Percentiles rank a stretch among this genome's conserved stretches.
These are phyloP conservation scores for Hortiboletus flavorubellus DNA, from an alignment of 768 basidiomycete species.

Conservation along the genomic window DNA sequence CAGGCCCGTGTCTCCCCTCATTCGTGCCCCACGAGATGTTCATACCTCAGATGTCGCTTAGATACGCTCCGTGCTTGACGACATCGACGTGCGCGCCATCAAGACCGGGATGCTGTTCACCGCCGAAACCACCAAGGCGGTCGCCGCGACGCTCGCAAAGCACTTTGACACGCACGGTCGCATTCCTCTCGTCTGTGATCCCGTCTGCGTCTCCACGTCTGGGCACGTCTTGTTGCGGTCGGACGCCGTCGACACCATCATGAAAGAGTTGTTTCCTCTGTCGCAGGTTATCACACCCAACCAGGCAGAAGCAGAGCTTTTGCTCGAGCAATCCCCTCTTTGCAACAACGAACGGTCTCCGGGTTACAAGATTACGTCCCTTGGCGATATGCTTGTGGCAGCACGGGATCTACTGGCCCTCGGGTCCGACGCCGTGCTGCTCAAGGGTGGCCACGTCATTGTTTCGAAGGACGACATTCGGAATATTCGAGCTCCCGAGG, in stretches of 20 bases:
- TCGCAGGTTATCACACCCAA: slow-evolving; percentile 81
- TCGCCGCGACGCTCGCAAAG: slow-evolving; percentile 48
- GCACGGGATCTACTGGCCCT: slow-evolving; percentile 45
- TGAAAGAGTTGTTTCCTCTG: slow-evolving; percentile 65
- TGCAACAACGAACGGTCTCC: slow-evolving; percentile 29
- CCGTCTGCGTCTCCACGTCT: slow-evolving; percentile 89
- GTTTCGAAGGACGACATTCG: slow-evolving; percentile 45
- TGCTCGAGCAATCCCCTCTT: slow-evolving; percentile 35
- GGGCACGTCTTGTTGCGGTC: slow-evolving; percentile 74
- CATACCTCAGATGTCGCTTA: slow-evolving; percentile 26
- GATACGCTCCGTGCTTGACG: slow-evolving; percentile 68
- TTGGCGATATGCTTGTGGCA: slow-evolving; percentile 61
- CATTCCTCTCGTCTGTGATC: slow-evolving; percentile 75
- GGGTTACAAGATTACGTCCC: slow-evolving; percentile 34
- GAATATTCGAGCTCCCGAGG: slow-evolving; percentile 24
- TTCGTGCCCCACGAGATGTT: neutral
- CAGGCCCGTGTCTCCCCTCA: slow-evolving; percentile 49
- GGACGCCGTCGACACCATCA: slow-evolving; percentile 60
- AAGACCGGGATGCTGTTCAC: slow-evolving; percentile 92
- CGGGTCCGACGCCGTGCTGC: slow-evolving; percentile 57
- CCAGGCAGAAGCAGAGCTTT: slow-evolving; percentile 69
- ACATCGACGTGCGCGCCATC: slow-evolving; percentile 67
- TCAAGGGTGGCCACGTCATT: slow-evolving; percentile 83
- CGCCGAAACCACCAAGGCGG: slow-evolving; percentile 45
- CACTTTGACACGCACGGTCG: slow-evolving; percentile 33